Evolutionary conservation across 352 stramenopile species (phyloP), one percentile per base, ranked within the genome.

Genomic region (Halophytophthora polymorphica): DNA sequence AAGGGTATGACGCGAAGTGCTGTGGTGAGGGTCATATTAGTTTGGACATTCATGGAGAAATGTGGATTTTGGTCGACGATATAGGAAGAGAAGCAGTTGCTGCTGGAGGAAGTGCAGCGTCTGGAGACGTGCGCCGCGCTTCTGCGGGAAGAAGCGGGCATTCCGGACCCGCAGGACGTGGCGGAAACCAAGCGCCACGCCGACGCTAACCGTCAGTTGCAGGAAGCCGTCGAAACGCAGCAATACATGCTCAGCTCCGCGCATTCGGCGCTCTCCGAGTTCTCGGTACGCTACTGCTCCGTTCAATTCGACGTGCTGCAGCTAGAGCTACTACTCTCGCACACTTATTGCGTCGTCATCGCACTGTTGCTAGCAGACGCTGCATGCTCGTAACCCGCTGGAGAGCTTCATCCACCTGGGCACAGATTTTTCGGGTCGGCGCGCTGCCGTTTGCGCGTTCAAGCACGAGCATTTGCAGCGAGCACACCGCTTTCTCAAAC

Each of bases 1-100:
- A 15, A 50, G 61, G n/a, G 61, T 68, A 3, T 0, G n/a, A n/a
- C n/a, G n/a, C n/a, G n/a, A n/a, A n/a, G 31, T 35, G 23, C 15
- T 19, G 12, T 14, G 45, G 3, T 23, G 4, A 11, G n/a, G n/a
- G n/a, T n/a, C n/a, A n/a, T n/a, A n/a, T n/a, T 25, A 28, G 19
- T 45, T 12, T 23, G 12, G 10, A 36, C 11, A 23, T 8, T 21
- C 7, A 18, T 37, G 49, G 23, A 15, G 0, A 36, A 43, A 29
- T 52, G 4, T 25, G 39, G 2, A 36, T 42, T 33, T 36, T 31
- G 34, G 18, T 21, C 46, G 31, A 39, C 29, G 8, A 39, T 35
- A 13, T 35, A 78, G 53, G 69, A 78, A 44, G 66, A 73, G 35
- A 61, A 74, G 21, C 39, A 60, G 13, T 29, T 58, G 29, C 51